These are phyloP conservation scores for Psilocybe subaeruginosa DNA, from an alignment of 768 basidiomycete genomes.

Conservation along the genomic window DNA sequence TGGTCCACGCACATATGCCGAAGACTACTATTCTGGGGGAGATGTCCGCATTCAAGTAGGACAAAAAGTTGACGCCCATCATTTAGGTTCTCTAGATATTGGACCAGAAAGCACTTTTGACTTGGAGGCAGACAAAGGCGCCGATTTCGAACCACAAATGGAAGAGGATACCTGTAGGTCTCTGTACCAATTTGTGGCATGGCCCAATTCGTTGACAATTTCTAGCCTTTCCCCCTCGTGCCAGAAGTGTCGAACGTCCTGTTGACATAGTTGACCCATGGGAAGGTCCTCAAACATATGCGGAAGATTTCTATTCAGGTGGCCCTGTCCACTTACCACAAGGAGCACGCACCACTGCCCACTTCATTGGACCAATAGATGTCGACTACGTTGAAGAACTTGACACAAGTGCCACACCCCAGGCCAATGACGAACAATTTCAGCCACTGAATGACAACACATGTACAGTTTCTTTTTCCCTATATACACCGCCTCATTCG, in stretches of 20 bases:
- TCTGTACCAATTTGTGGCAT: too few relatives aligned
- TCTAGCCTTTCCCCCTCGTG: constrained; percentile 26
- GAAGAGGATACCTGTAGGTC: constrained; percentile 7
- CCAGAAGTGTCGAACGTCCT: constrained; percentile 7
- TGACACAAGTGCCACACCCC: background rate
- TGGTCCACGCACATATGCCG: constrained; percentile 32
- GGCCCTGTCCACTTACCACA: constrained; percentile 22
- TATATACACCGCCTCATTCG: background rate
- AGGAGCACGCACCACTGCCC: constrained; percentile 3
- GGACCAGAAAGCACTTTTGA: constrained; percentile 3
- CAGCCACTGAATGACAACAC: constrained; percentile 17
- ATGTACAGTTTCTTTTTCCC: constrained; percentile 3
- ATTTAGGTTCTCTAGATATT: constrained; percentile 24
- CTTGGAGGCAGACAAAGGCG: background rate
- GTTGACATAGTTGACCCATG: constrained; percentile 38
- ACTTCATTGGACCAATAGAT: constrained; percentile 16
- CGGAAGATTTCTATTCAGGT: constrained; percentile 38
- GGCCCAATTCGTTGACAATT: background rate
- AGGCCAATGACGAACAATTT: background rate
- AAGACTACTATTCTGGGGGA: constrained; percentile 45
- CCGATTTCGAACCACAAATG: background rate
- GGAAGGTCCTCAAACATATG: constrained; percentile 34
- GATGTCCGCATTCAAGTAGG: constrained; percentile 28
- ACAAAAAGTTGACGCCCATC: constrained; percentile 24
- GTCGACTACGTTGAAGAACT: constrained; percentile 3